A percentile compares a stretch with the other conserved stretches of the same genome.
Conservation (phyloP, 306 rosid species). For the Cicer pinnatifidum region DNA sequence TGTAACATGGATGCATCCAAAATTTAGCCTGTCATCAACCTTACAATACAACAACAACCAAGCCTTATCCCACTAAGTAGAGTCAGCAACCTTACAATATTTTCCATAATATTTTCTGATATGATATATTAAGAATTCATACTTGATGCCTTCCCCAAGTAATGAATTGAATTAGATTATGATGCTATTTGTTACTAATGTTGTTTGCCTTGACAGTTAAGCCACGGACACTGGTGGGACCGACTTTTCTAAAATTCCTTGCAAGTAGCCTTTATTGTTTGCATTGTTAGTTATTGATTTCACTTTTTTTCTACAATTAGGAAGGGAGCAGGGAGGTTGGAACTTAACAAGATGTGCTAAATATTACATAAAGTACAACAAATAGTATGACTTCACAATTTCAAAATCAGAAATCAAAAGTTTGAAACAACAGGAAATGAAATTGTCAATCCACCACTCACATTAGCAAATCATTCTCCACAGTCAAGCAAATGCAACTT, state of each 20-base stretch:
- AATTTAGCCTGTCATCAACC: neutral
- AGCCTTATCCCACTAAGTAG: too few relatives aligned
- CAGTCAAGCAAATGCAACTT: too few relatives aligned
- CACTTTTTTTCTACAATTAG: conserved; percentile 14
- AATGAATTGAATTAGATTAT: conserved; percentile 39
- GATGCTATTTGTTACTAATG: conserved; percentile 43
- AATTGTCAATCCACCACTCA: too few relatives aligned
- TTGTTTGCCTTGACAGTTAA: conserved; percentile 68
- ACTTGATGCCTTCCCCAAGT: conserved; percentile 21
- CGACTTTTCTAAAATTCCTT: conserved; percentile 86
- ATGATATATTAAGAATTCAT: neutral
- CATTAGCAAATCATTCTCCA: too few relatives aligned
- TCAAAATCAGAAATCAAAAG: too few relatives aligned
- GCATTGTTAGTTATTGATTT: conserved; percentile 3
- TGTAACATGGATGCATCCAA: conserved; percentile 13
- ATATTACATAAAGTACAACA: conserved; percentile 2
- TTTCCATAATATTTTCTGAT: neutral
- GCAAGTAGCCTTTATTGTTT: conserved; percentile 59
- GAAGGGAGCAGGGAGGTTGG: conserved; percentile 6
- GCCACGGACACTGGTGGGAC: conserved; percentile 91
- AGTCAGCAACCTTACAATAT: neutral
- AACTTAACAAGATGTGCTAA: conserved; percentile 15
- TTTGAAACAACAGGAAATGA: too few relatives aligned
- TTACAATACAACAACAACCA: neutral
- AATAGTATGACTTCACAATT: too few relatives aligned